Evolutionary conservation across 768 basidiomycete genomes (phyloP).

Genomic region (Mrakia gelida): DNA sequence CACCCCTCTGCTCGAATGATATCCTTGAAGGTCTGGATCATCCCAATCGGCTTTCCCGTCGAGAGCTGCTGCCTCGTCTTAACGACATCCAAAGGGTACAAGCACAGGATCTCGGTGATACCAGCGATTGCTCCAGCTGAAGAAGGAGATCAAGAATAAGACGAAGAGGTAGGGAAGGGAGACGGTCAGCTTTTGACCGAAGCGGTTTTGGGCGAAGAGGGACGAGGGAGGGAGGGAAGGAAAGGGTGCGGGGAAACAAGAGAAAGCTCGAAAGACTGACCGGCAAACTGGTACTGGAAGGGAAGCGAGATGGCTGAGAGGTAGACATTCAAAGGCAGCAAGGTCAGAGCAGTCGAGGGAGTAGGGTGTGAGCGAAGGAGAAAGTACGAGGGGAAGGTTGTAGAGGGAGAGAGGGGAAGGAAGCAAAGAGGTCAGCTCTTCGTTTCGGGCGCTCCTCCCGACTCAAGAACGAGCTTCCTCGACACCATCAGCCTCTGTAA

Average conservation of each 20-base stretch:
- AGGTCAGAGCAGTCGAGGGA: neutral
- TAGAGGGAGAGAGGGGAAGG: neutral
- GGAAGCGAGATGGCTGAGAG: neutral
- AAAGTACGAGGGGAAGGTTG: neutral
- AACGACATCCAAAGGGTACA: slow-evolving; percentile 72
- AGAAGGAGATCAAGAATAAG: neutral
- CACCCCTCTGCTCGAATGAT: slow-evolving; percentile 92
- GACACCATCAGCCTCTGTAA: neutral
- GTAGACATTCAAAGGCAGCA: neutral
- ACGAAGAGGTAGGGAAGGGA: neutral
- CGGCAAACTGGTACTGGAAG: slow-evolving; percentile 16
- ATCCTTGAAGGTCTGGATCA: slow-evolving; percentile 73
- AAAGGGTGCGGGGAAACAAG: neutral
- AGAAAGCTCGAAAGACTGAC: neutral
- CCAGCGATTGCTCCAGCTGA: slow-evolving; percentile 91
- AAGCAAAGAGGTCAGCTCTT: slow-evolving; percentile 6
- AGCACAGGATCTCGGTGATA: slow-evolving; percentile 62
- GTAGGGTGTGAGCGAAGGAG: neutral
- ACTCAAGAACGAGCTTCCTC: neutral
- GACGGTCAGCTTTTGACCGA: neutral
- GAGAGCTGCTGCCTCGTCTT: slow-evolving; percentile 99
- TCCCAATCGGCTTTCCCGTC: slow-evolving; percentile 70
- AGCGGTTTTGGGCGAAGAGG: no score
- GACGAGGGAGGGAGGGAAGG: neutral
- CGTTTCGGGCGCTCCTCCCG: slow-evolving; percentile 6